Conservation (phyloP, 345 rosid species). For the Tarenaya hassleriana region DNA sequence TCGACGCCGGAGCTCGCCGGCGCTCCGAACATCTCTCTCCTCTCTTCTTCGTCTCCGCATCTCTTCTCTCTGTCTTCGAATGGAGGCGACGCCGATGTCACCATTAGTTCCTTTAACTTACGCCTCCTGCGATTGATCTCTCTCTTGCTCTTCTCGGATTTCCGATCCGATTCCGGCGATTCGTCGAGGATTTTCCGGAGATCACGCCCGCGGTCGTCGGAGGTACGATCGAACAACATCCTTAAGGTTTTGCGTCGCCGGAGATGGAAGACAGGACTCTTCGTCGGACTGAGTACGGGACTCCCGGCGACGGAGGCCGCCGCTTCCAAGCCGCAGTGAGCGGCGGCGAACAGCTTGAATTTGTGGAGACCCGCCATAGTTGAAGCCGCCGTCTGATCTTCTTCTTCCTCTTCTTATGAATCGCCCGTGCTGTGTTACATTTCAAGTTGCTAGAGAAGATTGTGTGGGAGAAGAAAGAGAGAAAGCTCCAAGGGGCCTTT, state of each 20-base stretch:
- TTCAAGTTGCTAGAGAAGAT: too few relatives aligned
- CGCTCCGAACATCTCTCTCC: constrained; percentile 6
- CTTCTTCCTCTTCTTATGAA: too few relatives aligned
- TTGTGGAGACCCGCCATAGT: constrained; percentile 25
- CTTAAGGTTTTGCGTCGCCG: constrained; percentile 31
- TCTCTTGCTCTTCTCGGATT: constrained; percentile 22
- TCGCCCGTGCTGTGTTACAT: too few relatives aligned
- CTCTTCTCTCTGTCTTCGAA: constrained; percentile 7
- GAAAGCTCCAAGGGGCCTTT: too few relatives aligned
- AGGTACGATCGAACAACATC: constrained; percentile 26
- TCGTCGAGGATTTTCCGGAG: constrained; percentile 29
- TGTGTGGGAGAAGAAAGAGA: too few relatives aligned
- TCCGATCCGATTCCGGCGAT: constrained; percentile 21
- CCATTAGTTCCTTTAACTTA: constrained; percentile 24
- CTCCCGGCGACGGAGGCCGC: neutral
- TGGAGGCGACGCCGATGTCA: constrained; percentile 24
- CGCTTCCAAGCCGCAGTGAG: constrained; percentile 19
- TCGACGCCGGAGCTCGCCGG: constrained; percentile 12
- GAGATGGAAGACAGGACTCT: constrained; percentile 24
- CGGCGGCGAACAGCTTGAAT: constrained; percentile 23
- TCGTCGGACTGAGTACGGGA: constrained; percentile 28
- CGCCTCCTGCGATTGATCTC: constrained; percentile 19
- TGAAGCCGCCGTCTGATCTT: constrained; percentile 7
- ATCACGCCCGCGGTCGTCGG: constrained; percentile 23
- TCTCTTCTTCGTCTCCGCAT: constrained; percentile 9